phyloP scores from a whole-genome alignment of 148 eudicot species.

The Fagopyrum esculentum region DNA sequence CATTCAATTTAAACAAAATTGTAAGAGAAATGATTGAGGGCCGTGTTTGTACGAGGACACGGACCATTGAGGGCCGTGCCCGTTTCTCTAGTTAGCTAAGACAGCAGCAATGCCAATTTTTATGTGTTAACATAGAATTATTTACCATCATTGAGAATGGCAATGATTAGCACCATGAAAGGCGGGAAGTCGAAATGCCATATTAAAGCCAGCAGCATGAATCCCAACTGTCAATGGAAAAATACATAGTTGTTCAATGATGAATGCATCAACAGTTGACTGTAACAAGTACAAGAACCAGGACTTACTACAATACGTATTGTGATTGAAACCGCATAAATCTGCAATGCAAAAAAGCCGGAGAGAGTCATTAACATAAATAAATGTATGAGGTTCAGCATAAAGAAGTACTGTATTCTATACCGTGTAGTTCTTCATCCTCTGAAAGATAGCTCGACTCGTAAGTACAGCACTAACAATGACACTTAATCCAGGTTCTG shows the following conservation, averaged over 20 bases:
- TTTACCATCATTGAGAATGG: constrained; percentile 47
- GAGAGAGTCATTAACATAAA: neutral
- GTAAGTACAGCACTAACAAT: constrained; percentile 76
- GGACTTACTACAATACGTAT: constrained; percentile 49
- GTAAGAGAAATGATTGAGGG: too few species aligned
- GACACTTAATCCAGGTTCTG: constrained; percentile 82
- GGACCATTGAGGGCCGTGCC: too few species aligned
- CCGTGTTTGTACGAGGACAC: too few species aligned
- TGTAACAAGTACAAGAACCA: neutral
- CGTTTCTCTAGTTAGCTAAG: too few species aligned
- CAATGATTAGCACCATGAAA: constrained; percentile 53
- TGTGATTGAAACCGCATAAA: constrained; percentile 52
- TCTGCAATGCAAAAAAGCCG: constrained; percentile 23
- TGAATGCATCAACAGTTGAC: neutral
- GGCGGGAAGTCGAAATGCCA: constrained; percentile 52
- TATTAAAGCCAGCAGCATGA: constrained; percentile 45
- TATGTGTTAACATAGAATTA: neutral
- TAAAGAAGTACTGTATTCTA: neutral
- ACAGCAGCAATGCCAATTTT: neutral
- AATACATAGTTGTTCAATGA: neutral
- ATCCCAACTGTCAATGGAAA: constrained; percentile 25
- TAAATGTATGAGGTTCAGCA: neutral
- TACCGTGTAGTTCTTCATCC: constrained; percentile 82
- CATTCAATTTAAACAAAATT: too few species aligned
- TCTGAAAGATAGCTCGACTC: constrained; percentile 70